Conservation (phyloP, 768 basidiomycete genomes). For the Dacryopinax spathularia region DNA sequence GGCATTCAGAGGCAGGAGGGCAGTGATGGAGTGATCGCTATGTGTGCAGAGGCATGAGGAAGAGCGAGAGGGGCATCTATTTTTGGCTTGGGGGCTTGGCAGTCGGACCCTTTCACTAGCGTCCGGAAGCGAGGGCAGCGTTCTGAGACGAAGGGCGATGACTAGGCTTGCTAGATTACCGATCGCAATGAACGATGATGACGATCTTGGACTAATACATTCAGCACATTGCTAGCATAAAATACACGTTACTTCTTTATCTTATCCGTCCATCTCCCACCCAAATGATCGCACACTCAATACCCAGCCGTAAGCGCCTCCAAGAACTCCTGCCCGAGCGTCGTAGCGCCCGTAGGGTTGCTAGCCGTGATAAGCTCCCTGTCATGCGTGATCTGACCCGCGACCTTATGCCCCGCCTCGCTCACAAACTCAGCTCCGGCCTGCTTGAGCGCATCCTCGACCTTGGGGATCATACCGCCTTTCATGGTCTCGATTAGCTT, state of each 20-base stretch:
- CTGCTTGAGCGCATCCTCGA: conserved; percentile 15
- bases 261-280: not conserved
- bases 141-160: no score
- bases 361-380: conserved; percentile 18
- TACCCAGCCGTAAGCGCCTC: conserved; percentile 14
- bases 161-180: no score
- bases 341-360: conserved; percentile 17
- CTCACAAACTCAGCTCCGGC: conserved; percentile 19
- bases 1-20: no score
- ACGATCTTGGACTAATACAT: no score
- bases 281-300: not conserved
- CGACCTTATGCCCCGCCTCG: conserved; percentile 10
- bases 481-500: conserved; percentile 17
- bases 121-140: no score
- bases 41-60: no score
- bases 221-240: not conserved
- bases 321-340: conserved; percentile 17
- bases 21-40: no score
- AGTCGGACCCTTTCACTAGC: no score
- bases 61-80: no score
- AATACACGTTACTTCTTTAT: not conserved
- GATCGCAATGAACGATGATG: no score
- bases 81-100: no score
- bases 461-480: conserved; percentile 17
- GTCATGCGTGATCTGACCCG: conserved; percentile 17